Evolutionary conservation across 176 grass and related monocot genomes (phyloP), one percentile per base, ranked within the genome.

Genomic region (Lolium multiflorum): DNA sequence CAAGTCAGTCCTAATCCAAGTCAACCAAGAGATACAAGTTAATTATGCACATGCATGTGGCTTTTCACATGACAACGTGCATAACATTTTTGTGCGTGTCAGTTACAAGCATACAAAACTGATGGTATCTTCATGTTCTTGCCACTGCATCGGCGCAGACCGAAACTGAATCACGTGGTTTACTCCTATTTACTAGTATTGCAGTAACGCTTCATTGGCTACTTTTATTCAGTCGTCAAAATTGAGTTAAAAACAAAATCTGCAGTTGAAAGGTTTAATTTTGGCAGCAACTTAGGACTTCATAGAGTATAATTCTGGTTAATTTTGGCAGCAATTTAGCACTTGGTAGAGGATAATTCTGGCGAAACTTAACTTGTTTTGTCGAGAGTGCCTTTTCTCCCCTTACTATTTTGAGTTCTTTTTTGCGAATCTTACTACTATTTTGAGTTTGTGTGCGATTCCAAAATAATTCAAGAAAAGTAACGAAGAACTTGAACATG

Each of bases 31-130:
- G 1, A 72, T 56, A 13, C 49, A 57, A 58, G 56, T 52, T 54
- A 41, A 48, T 48, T 4, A 41, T 28, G 56, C 70, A 25, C 49
- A 57, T 64, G 59, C 20, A 25, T 74, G 46, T 70, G 51, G 5
- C 20, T 15, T 66, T 64, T 79, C 54, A 83, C 68, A 81, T 85
- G 68, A 41, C n/a, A 55, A 81, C 35, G 44, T 3, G 28, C 9
- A 72, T 4, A 2, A 2, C 10, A 50, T 61, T 62, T 66, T 49
- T 72, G 44, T 80, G 6, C 15, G 6, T 24, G 1, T 38, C 56
- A 9, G 5, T 43, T 77, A 10, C 11, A 54, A 83, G 18, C 35
- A 71, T 58, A 71, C 70, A 56, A 41, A 86, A 81, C 17, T 6
- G 3, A 43, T 20, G 11, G n/a, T 43, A 10, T 44, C 51, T 48